These are phyloP conservation scores for Scedosporium minutisporum DNA, from an alignment of 2,329 filamentous ascomycete genomes.

Conservation along the genomic window DNA sequence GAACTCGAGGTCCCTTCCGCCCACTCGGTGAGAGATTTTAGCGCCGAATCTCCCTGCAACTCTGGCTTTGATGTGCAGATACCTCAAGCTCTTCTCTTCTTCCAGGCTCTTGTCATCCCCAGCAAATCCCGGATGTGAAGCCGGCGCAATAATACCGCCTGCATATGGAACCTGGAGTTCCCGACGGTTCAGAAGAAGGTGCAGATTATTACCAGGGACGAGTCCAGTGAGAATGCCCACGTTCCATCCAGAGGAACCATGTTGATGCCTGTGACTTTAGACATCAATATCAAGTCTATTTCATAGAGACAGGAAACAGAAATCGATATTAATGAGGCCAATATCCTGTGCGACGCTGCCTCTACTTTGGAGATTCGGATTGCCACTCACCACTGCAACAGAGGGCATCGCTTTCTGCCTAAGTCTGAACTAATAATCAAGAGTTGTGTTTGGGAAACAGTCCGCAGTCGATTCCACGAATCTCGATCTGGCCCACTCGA, in stretches of 20 bases:
- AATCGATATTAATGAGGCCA: neutral
- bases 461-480: neutral
- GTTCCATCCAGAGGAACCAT: neutral
- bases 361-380: neutral
- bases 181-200: neutral
- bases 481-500: neutral
- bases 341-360: neutral
- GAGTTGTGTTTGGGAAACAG: too few relatives aligned
- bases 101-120: too few relatives aligned
- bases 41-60: neutral
- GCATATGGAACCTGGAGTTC: neutral
- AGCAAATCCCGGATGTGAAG: too few relatives aligned
- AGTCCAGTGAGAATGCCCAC: neutral
- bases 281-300: neutral
- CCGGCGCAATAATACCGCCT: neutral
- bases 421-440: neutral
- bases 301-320: neutral
- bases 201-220: neutral
- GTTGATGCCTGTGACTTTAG: neutral
- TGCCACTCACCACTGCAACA: neutral
- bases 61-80: neutral
- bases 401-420: neutral
- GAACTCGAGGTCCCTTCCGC: neutral
- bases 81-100: too few relatives aligned
- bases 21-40: neutral